Evolutionary conservation across 2,329 filamentous ascomycete species (phyloP), one percentile per base, ranked within the genome.

Genomic region (Monilinia aucupariae): DNA sequence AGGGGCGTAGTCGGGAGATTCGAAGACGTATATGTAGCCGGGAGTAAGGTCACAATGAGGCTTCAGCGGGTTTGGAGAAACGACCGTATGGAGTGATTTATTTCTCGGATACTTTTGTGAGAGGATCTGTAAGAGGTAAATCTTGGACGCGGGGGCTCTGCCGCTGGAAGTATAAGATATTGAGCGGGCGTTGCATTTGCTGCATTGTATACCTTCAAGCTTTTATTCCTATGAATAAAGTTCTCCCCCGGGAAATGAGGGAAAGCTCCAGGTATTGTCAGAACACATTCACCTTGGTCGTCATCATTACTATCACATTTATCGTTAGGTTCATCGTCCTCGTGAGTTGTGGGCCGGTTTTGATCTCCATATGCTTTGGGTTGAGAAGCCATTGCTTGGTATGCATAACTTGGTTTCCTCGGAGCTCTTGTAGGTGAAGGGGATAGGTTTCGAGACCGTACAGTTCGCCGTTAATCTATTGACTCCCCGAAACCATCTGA

Each of bases 1-100:
- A 25, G 60, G 37, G 22, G 60, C 50, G 13, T 60, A 30, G 4
- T 22, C 22, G 20, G 62, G 61, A 13, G 61, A 62, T 41, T 60
- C 20, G 9, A 60, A 39, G 1, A 27, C 25, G 41, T 60, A 60
- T 12, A 51, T 39, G 37, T 51, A 60, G 9, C 58, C 58, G 20
- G 22, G 22, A 20, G 49, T 17, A 45, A 27, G 47, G 10, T 52
- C 12, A 2, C 1, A 51, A n/a, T 43, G 25, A 10, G 32, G n/a
- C 25, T 59, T 50, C 17, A 20, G 22, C 7, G 30, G 45, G 13
- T 50, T 12, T 27, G 43, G 45, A 50, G 32, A 17, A 37, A 20
- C 4, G 32, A 25, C 13, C 15, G 12, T 17, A 50, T 59, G 25
- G 56, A 25, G 25, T 59, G 30, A 39, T 59, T 59, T 50, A 22